Evolutionary conservation across 169 alveolate genomes (phyloP).

Genomic region (Eimeria necatrix): DNA sequence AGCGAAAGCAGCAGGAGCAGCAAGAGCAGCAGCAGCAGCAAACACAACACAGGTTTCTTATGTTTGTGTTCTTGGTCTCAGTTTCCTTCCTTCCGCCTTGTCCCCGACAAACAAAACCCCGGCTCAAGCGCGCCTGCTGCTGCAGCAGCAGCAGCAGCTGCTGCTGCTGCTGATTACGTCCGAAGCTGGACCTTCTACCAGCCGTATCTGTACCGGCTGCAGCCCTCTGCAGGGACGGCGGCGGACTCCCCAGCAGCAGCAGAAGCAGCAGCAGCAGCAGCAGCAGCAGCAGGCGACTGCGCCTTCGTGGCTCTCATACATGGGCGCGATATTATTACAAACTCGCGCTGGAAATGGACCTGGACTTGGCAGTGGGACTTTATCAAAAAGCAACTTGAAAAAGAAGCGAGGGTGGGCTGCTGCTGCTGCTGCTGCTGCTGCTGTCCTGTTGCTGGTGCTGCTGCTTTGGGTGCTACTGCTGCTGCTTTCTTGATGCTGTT

Average conservation of each 20-base stretch:
- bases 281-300: not conserved
- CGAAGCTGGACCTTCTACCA: slow-evolving; percentile 2
- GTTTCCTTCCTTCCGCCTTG: not conserved
- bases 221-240: not conserved
- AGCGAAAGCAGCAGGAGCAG: not conserved
- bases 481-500: not conserved
- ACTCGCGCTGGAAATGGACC: not conserved
- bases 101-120: too few species aligned
- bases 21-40: not conserved
- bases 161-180: not conserved
- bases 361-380: slow-evolving; percentile 31
- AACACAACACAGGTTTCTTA: too few species aligned
- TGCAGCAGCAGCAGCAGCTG: not conserved
- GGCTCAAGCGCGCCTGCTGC: not conserved
- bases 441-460: not conserved
- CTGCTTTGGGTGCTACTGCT: not conserved
- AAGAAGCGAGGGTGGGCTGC: not conserved
- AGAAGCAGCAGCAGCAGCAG: not conserved
- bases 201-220: not conserved
- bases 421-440: not conserved
- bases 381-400: not conserved
- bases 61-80: not conserved
- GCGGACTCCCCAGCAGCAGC: not conserved
- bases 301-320: not conserved
- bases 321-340: not conserved